These are phyloP conservation scores for Aureobasidium namibiae DNA, from an alignment of 2,329 filamentous ascomycete genomes.

Conservation along the genomic window DNA sequence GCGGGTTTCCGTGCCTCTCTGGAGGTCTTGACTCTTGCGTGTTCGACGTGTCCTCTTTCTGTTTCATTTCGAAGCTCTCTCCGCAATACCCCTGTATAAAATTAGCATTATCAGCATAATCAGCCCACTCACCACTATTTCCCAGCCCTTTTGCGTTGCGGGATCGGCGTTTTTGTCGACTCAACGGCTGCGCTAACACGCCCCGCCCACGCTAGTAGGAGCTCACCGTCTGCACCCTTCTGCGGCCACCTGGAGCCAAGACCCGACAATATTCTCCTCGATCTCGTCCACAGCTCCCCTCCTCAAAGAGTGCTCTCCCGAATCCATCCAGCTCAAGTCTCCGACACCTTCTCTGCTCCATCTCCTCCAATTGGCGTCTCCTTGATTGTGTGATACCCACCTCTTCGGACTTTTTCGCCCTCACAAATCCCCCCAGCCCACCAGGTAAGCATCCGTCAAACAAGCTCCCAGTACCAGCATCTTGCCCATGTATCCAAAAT, in stretches of 20 bases:
- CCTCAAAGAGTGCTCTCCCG: conserved; percentile 7
- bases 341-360: conserved; percentile 2
- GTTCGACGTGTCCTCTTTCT: conserved; percentile 10
- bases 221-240: conserved; percentile 11
- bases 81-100: conserved; percentile 11
- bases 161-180: conserved; percentile 10
- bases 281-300: conserved; percentile 10
- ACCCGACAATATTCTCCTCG: conserved; percentile 12
- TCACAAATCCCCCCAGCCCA: not conserved
- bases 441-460: conserved; percentile 10
- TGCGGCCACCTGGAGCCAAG: conserved; percentile 8
- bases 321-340: conserved; percentile 6
- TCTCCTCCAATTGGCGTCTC: conserved; percentile 3
- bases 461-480: not conserved
- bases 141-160: conserved; percentile 12
- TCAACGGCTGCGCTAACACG: conserved; percentile 9
- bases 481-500: conserved; percentile 9
- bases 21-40: not conserved
- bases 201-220: conserved; percentile 10
- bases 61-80: not conserved
- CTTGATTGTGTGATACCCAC: conserved; percentile 11
- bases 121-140: conserved; percentile 7
- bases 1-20: not conserved
- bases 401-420: conserved; percentile 10
- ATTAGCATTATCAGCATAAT: conserved; percentile 12